Evolutionary conservation across 148 eudicot genomes (phyloP).

Genomic region (Bassia scoparia): DNA sequence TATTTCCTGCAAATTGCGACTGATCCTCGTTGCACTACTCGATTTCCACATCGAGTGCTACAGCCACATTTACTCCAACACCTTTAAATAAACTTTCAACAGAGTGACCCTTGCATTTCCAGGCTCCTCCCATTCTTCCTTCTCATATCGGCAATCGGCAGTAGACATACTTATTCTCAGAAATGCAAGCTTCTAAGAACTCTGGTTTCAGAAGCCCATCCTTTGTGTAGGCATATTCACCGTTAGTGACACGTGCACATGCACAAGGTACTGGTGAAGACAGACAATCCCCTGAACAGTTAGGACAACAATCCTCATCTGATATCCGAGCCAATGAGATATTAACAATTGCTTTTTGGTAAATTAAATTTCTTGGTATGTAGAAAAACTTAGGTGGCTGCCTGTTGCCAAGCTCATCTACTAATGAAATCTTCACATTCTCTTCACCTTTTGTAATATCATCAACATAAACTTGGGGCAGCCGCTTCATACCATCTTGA

Average conservation of each 20-base stretch:
- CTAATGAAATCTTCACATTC: slow-evolving; percentile 46
- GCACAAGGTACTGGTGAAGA: slow-evolving; percentile 57
- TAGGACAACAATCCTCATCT: slow-evolving; percentile 58
- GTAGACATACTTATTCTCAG: slow-evolving; percentile 33
- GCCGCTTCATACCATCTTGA: slow-evolving; percentile 16
- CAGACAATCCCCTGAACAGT: slow-evolving; percentile 55
- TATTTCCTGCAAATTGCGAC: slow-evolving; percentile 51
- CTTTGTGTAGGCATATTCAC: slow-evolving; percentile 65
- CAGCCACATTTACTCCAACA: slow-evolving; percentile 84
- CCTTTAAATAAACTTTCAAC: slow-evolving; percentile 59
- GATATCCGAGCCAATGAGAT: slow-evolving; percentile 60
- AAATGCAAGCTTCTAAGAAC: slow-evolving; percentile 37
- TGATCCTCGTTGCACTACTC: slow-evolving; percentile 58
- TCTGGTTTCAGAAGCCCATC: slow-evolving; percentile 51
- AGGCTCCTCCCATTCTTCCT: slow-evolving; percentile 43
- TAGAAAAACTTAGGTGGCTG: slow-evolving; percentile 44
- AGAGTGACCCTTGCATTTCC: slow-evolving; percentile 59
- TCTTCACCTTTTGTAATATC: slow-evolving; percentile 63
- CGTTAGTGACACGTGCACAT: slow-evolving; percentile 61
- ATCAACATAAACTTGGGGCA: slow-evolving; percentile 18
- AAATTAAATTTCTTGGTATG: slow-evolving; percentile 40
- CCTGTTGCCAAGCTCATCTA: slow-evolving; percentile 38
- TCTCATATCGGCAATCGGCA: slow-evolving; percentile 64
- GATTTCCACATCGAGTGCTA: slow-evolving; percentile 54
- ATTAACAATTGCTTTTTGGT: slow-evolving; percentile 52